Percentiles rank a stretch among this genome's conserved stretches.
phyloP scores from a whole-genome alignment of 2,329 filamentous ascomycete species.

The Scolecobasidium constrictum region DNA sequence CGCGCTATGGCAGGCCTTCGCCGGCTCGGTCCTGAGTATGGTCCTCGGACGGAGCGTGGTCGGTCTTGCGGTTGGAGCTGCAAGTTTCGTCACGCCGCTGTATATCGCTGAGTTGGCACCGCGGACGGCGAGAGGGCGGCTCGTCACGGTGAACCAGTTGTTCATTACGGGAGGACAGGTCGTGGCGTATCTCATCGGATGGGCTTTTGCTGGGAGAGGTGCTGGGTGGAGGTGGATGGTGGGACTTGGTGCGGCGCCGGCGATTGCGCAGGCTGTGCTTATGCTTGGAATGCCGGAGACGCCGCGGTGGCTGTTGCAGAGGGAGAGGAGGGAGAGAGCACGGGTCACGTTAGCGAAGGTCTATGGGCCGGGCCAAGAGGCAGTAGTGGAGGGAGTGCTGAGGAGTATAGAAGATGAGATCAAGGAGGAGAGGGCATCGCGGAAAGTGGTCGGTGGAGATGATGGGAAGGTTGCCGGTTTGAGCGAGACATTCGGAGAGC shows the following conservation, averaged over 20 bases:
- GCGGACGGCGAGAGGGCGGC: slow-evolving; percentile 59
- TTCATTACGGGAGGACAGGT: slow-evolving; percentile 86
- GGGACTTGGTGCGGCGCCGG: slow-evolving; percentile 70
- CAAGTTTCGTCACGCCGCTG: slow-evolving; percentile 73
- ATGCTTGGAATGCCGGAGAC: slow-evolving; percentile 74
- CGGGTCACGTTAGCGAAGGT: slow-evolving; percentile 52
- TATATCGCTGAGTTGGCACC: slow-evolving; percentile 85
- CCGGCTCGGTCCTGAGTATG: slow-evolving; percentile 51
- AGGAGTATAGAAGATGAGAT: slow-evolving; percentile 7
- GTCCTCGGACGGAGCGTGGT: slow-evolving; percentile 58
- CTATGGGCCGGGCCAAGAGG: slow-evolving; percentile 47
- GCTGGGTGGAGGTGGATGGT: slow-evolving; percentile 88
- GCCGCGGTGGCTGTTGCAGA: slow-evolving; percentile 74
- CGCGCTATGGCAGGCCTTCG: slow-evolving; percentile 54
- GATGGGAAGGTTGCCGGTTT: slow-evolving; percentile 27
- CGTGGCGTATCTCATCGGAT: slow-evolving; percentile 76
- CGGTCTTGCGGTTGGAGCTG: slow-evolving; percentile 61
- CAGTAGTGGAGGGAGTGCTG: neutral
- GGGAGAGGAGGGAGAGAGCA: slow-evolving; percentile 51
- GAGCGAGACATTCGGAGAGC: slow-evolving; percentile 43
- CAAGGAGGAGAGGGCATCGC: slow-evolving; percentile 43
- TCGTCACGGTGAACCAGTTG: slow-evolving; percentile 72
- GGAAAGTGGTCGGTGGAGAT: slow-evolving; percentile 20
- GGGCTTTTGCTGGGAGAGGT: slow-evolving; percentile 49
- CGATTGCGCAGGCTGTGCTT: slow-evolving; percentile 56